Evolutionary conservation across 768 basidiomycete genomes (phyloP), one percentile per base, ranked within the genome.

Genomic region (Boletus barrowsii): DNA sequence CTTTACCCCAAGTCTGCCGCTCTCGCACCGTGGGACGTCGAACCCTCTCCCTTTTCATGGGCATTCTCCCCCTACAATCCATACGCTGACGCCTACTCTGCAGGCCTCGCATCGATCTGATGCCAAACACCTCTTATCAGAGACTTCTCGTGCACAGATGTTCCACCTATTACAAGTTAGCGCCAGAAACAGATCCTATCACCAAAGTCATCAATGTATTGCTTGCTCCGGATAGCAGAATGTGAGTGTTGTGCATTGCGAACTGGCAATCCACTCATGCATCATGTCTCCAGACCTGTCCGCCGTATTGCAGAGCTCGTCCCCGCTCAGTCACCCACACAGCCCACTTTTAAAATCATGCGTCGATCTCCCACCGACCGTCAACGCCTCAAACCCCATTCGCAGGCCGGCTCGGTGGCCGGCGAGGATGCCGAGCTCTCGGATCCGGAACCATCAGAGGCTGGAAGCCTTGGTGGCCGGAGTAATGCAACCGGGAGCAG

Each of bases 261-360:
- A 20, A 26, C 3, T 11, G 15, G 20, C 8, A 14, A 26, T 47
- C 29, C 13, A 45, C 60, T 67, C 41, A 63, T 65, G 55, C 56
- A 49, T 49, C 35, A 22, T 55, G 10, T 51, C 14, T 58, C 13
- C 60, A 93, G 91, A 59, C 91, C 91, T 59, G 48, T 73, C 33
- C 81, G 87, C 41, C 79, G 87, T 50, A 76, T 93, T 49, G 79
- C 79, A 55, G 91, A 92, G 46, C 81, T 93, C 22, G 88, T 92
- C 9, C 91, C 91, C 22, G 76, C 82, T 5, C 90, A 91, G 65
- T 76, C 81, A 17, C 72, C 83, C 5, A 67, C 83, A 0, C 86
- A 85, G 32, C 89, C 87, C n/a, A 80, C 90, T 18, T 87, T 93
- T 64, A 88, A 92, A 79, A 93, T 93, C 62, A 93, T 93, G 90